Evolutionary conservation across 345 rosid genomes (phyloP).

Genomic region (Anacardium occidentale): DNA sequence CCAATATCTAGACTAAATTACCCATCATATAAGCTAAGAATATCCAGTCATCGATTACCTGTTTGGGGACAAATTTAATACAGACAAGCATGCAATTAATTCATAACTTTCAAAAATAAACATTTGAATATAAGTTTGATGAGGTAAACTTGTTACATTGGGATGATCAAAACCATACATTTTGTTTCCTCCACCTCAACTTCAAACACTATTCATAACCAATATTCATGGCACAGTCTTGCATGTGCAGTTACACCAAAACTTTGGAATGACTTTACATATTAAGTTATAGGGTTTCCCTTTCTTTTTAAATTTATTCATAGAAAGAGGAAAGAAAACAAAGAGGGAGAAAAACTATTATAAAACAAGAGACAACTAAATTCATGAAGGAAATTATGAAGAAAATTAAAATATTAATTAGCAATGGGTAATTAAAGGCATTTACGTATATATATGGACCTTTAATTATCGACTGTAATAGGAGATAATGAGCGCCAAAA

Average conservation of each 20-base stretch:
- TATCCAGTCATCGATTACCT: too few species aligned
- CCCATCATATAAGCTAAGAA: neutral
- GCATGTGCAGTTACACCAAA: conserved; percentile 23
- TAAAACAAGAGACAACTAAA: conserved; percentile 14
- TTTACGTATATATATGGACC: neutral
- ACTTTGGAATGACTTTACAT: conserved; percentile 14
- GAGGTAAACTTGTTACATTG: conserved; percentile 5
- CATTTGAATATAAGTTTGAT: neutral
- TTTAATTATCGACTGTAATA: conserved; percentile 18
- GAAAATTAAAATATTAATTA: conserved; percentile 32
- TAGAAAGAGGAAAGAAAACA: neutral
- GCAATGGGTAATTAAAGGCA: conserved; percentile 22
- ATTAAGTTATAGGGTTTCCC: neutral
- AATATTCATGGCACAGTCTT: conserved; percentile 30
- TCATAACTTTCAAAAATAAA: too few species aligned
- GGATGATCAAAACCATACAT: conserved; percentile 28
- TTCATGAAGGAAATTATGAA: neutral
- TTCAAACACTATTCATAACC: conserved; percentile 27
- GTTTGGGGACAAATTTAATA: too few species aligned
- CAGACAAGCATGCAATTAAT: too few species aligned
- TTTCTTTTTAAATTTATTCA: neutral
- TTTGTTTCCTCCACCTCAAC: conserved; percentile 30
- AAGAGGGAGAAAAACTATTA: neutral
- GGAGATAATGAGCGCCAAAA: conserved; percentile 15
- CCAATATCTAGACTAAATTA: conserved; percentile 1